Base-by-base conservation (phyloP, 2,329 filamentous ascomycete species). In the Hypomyces perniciosus region DNA sequence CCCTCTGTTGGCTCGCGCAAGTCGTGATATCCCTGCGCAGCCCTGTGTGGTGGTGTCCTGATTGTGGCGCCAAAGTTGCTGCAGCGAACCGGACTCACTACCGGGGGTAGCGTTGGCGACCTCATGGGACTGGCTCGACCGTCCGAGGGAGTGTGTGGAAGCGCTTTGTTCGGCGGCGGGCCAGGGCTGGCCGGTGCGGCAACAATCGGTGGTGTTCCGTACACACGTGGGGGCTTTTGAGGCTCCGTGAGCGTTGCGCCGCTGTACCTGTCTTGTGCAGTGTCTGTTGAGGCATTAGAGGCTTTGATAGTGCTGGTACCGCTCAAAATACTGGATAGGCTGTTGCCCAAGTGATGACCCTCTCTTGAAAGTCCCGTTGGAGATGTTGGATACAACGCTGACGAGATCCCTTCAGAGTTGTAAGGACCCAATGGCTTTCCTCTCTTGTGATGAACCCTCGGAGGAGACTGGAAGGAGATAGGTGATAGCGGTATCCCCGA, bases 111-210 rank as follows among this genome's bases (percentile, higher is more conserved):
- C 4, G 41, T n/a, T 2, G 47, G 30, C 4, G 53, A 50, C 13
- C 37, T 56, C 43, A 50, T 56, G 10, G 56, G 60, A 5, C 54
- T 59, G 2, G 46, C 42, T 1, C 53, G 52, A 1, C 54, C 52
- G 12, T 48, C 43, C 7, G 39, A 44, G 35, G 67, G 66, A 5
- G 65, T 63, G 1, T 59, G 57, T 0, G 73, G 72, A 3, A 78
- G 66, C 3, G 72, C 71, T n/a, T 68, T 64, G 5, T 56, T 72
- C 0, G 76, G 75, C 1, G 75, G 74, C 0, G 76, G 74, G 0
- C 74, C 72, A 20, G 70, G 61, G 29, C 64, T 61, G n/a, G 58
- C 56, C 27, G 66, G 54, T 33, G 51, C 37, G 38, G 54, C 49
- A 42, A 61, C 50, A n/a, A 54, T 52, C 3, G 55, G 51, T 1